Base-by-base conservation (phyloP, 768 basidiomycete species). In the Tulasnella sp. region DNA sequence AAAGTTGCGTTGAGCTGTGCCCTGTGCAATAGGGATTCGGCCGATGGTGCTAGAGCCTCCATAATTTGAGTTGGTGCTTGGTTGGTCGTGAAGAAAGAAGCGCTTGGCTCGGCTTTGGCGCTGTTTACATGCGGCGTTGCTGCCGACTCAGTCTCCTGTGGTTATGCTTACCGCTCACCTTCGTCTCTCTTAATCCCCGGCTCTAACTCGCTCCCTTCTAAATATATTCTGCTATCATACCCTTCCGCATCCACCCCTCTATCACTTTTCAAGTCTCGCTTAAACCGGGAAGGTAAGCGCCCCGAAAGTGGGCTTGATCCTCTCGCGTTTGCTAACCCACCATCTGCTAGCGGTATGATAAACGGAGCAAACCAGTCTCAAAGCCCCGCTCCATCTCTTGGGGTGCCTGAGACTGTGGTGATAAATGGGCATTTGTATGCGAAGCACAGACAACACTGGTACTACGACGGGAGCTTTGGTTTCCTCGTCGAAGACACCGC, bases 401-500 rank as follows among this genome's bases (percentile, higher is more conserved):
- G 8, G 3, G 4, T 25, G 4, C 29, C 15, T 25, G 58, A 64
- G 29, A 11, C 25, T 25, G 58, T 64, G 58, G 5, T 34, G 1
- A 25, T 64, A 25, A 29, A 14, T 15, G 58, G 58, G 11, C 58
- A 64, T 3, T 64, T 25, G 29, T 64, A 64, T 12, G 31, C 58
- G 58, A 64, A 64, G 5, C 72, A 73, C 17, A 40, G 19, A 34
- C 37, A 31, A 12, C 72, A 73, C 31, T 73, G 42, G 37, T 73
- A 49, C 22, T 8, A 73, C 17, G 72, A 73, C 31, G 72, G 72
- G 7, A 73, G 42, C 22, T 31, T 73, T 17, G 42, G 37, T 3
- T 73, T 73, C 72, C 22, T 73, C n/a, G 42, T 73, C 6, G 72
- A 73, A 19, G 40, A 70, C 36, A 38, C 40, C 7, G 69, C 40